Conservation (phyloP, 2,329 filamentous ascomycete genomes). For the Colletotrichum endophyticum region DNA sequence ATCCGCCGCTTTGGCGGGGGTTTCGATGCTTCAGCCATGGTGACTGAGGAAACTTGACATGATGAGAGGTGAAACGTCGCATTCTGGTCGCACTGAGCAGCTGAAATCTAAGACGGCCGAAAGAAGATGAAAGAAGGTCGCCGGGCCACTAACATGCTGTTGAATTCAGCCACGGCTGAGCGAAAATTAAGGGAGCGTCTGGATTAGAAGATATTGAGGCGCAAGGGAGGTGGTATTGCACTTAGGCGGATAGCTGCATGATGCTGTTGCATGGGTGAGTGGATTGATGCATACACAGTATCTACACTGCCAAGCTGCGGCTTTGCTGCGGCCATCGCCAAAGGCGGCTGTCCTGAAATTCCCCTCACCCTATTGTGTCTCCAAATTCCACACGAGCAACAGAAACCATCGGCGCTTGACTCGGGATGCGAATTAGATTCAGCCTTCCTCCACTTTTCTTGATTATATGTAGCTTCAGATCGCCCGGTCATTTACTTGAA, state of each 20-base stretch:
- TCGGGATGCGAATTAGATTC: not conserved
- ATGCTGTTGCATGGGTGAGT: not conserved
- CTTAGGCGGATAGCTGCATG: not conserved
- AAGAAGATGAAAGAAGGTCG: not conserved
- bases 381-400: not conserved
- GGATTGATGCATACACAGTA: not conserved
- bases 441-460: not conserved
- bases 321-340: not conserved
- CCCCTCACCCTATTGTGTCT: not conserved
- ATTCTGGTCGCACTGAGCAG: not conserved
- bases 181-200: not conserved
- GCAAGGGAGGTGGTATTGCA: not conserved
- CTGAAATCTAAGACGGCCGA: not conserved
- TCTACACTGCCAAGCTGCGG: no score
- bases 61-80: not conserved
- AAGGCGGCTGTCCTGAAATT: not conserved
- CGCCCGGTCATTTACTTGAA: not conserved
- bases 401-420: not conserved
- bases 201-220: not conserved
- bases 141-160: not conserved
- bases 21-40: constrained; percentile 11
- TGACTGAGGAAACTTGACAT: not conserved
- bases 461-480: not conserved
- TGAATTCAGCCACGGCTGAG: constrained; percentile 13
- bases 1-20: constrained; percentile 9